Conservation (phyloP, 371 early-diverging fungal species). For the Rhizomucor pusillus region DNA sequence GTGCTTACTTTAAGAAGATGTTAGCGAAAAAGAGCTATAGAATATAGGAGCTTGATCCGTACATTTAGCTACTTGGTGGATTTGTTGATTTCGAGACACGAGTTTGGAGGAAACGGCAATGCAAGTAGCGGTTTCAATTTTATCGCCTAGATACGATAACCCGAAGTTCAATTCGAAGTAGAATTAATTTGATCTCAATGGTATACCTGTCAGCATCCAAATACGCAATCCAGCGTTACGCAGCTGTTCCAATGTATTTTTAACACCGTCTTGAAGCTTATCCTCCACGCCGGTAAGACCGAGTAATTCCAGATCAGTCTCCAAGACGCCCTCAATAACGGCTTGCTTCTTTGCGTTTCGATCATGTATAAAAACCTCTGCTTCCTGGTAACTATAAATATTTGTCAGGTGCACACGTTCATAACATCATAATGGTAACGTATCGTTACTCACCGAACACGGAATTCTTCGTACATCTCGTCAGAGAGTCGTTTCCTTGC, state of each 20-base stretch:
- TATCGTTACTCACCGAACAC: slow-evolving; percentile 34
- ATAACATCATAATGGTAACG: not conserved
- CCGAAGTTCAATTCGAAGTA: not conserved
- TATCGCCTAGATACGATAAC: slow-evolving; percentile 91
- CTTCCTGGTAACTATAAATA: slow-evolving; percentile 60
- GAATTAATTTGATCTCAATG: not conserved
- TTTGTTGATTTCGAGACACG: slow-evolving; percentile 84
- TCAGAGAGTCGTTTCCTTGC: slow-evolving; percentile 83
- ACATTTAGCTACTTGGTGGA: slow-evolving; percentile 75
- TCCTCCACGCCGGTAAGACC: slow-evolving; percentile 99
- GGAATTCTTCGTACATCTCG: slow-evolving; percentile 71
- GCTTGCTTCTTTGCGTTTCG: slow-evolving; percentile 69
- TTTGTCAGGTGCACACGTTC: not conserved
- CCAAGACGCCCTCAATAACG: slow-evolving; percentile 71
- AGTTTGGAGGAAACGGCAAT: slow-evolving; percentile 95
- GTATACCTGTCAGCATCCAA: slow-evolving; percentile 96
- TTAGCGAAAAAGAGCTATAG: not conserved
- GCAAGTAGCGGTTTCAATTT: slow-evolving; percentile 99
- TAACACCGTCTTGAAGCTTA: slow-evolving; percentile 96
- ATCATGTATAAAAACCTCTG: slow-evolving; percentile 71
- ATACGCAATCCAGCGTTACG: slow-evolving; percentile 96
- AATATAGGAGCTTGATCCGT: slow-evolving; percentile 11
- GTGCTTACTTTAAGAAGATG: slow-evolving; percentile 44
- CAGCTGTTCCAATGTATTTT: slow-evolving; percentile 88
- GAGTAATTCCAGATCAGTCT: slow-evolving; percentile 89